phyloP scores from a whole-genome alignment of 768 basidiomycete genomes.

The Candolleomyces aberdarensis region DNA sequence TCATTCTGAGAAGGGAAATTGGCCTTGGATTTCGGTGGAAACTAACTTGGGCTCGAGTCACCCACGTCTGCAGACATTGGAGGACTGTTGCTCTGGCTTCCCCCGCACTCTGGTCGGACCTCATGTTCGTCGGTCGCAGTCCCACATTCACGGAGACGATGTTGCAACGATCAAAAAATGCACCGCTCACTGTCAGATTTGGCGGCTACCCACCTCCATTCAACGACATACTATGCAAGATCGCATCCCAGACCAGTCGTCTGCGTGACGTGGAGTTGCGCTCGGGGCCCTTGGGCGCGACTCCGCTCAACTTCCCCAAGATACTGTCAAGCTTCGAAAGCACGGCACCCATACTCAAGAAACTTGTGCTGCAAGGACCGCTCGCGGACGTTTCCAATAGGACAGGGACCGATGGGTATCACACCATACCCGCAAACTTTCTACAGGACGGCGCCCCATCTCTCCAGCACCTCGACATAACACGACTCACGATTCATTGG shows the following conservation, averaged over 20 bases:
- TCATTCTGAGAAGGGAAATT: neutral
- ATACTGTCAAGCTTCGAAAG: no score
- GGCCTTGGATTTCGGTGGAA: no score
- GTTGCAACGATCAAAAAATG: neutral
- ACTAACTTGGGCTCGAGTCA: neutral
- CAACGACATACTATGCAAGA: neutral
- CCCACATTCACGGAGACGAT: neutral
- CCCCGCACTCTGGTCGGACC: neutral
- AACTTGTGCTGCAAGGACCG: no score
- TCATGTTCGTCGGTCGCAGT: neutral
- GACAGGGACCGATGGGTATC: no score
- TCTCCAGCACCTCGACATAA: neutral
- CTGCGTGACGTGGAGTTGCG: neutral
- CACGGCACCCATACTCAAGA: no score
- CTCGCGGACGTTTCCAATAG: no score
- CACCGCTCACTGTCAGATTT: neutral
- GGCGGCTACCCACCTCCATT: neutral
- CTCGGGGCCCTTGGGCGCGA: no score
- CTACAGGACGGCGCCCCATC: neutral
- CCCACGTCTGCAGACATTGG: neutral
- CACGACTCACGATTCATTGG: neutral
- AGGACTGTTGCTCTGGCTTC: neutral
- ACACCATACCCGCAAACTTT: neutral
- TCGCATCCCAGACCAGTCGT: neutral
- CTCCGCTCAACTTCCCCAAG: no score